Percentiles rank a stretch among this genome's conserved stretches.
Evolutionary conservation across 257 asterid genomes (phyloP).

Genomic region (Capsicum baccatum): DNA sequence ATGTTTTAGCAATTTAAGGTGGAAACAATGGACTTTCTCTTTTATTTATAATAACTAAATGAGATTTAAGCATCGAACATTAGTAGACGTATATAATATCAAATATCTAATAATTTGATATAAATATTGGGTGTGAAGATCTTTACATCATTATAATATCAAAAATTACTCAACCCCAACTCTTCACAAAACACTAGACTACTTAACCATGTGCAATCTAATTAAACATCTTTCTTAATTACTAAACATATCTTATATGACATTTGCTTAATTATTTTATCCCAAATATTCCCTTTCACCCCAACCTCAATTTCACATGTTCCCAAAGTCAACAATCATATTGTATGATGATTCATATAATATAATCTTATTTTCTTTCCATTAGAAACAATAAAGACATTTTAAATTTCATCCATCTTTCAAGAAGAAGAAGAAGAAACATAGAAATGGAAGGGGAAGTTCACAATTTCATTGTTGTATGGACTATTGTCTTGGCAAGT

Average conservation of each 20-base stretch:
- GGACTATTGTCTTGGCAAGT: conserved; percentile 45
- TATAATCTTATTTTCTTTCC: not conserved
- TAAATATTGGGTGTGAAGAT: not conserved
- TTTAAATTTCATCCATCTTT: not conserved
- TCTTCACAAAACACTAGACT: not conserved
- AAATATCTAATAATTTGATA: not conserved
- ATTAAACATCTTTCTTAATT: not conserved
- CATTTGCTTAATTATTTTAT: not conserved
- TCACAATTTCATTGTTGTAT: conserved; percentile 48
- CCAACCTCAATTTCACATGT: not conserved
- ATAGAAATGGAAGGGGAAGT: conserved; percentile 58
- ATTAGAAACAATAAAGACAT: not conserved
- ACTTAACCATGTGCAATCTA: not conserved
- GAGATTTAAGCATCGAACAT: not conserved
- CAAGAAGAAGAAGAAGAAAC: not conserved
- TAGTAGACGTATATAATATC: not conserved
- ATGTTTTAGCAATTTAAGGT: no score
- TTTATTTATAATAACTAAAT: not conserved
- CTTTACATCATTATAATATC: not conserved
- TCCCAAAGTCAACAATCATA: not conserved
- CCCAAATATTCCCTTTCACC: not conserved
- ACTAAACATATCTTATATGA: not conserved
- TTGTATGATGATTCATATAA: not conserved
- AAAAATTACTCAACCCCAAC: not conserved
- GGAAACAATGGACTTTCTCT: not conserved